Evolutionary conservation across 495 filamentous ascomycete species (phyloP).

Genomic region (Tuber borchii): DNA sequence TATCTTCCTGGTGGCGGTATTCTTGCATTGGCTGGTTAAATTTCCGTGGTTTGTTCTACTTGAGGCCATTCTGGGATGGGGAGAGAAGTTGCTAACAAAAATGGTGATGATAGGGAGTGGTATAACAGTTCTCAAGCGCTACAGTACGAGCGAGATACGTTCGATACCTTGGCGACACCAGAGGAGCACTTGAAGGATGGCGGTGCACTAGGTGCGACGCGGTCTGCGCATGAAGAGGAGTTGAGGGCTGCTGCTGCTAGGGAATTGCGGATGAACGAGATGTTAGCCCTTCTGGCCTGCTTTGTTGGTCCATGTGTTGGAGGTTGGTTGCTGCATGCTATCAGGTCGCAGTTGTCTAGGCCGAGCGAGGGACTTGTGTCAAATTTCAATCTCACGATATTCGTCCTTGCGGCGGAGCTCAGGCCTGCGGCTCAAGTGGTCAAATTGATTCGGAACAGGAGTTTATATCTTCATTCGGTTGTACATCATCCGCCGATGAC

Average conservation of each 20-base stretch:
- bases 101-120: conserved; percentile 65
- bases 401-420: conserved; percentile 79
- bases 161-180: conserved; percentile 5
- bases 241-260: conserved; percentile 45
- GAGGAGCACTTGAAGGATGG: not conserved
- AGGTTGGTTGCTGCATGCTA: conserved; percentile 69
- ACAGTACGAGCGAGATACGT: conserved; percentile 20
- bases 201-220: not conserved
- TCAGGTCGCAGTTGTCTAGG: conserved; percentile 67
- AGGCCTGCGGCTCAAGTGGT: conserved; percentile 73
- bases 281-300: conserved; percentile 65
- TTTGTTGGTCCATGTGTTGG: conserved; percentile 73
- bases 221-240: not conserved
- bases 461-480: conserved; percentile 72
- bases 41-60: conserved; percentile 63
- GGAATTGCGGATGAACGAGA: conserved; percentile 69
- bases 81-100: conserved; percentile 15
- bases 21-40: conserved; percentile 89
- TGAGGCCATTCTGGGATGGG: not conserved
- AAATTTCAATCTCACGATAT: conserved; percentile 90
- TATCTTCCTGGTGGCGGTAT: conserved; percentile 68
- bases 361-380: conserved; percentile 82
- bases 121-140: conserved; percentile 69
- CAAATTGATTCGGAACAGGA: conserved; percentile 68
- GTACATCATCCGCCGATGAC: conserved; percentile 52